Base-by-base conservation (phyloP, 345 rosid genomes). In the Eucalyptus guilfoylei region DNA sequence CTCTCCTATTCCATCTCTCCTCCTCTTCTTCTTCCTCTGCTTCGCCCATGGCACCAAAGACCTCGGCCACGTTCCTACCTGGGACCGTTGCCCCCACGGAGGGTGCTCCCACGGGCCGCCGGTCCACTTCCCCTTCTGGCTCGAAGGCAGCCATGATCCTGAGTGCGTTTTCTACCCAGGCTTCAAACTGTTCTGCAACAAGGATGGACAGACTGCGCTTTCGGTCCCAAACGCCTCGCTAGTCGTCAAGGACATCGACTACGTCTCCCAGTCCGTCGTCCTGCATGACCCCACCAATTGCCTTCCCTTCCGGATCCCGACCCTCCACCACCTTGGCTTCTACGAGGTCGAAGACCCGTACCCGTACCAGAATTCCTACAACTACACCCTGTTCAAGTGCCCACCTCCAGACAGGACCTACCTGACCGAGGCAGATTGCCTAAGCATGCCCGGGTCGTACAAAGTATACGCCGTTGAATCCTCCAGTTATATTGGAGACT, bases 271-370 rank as follows among this genome's bases (percentile, higher is more conserved):
- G 83, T 21, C 14, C 28, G 47, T 76, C 47, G 5, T 10, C 83
- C 47, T 76, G 47, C 47, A 11, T 21, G 83, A 76, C 47, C 47
- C 47, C 28, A 6, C 14, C 45, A 7, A 11, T 6, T 76, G 83
- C 83, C 83, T 76, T 13, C 5, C 83, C 47, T 6, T 76, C 7
- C 14, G 28, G 83, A 37, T 76, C 47, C 0, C 0, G 15, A 11
- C 21, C 30, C 83, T 76, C 30, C 2, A 2, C 28, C 5, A 3
- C 83, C 28, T 11, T 76, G 28, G 47, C 47, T 37, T 76, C 81
- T 37, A 11, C 81, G 80, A 12, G 40, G 1, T 2, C 45, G 1
- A 5, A 6, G 2, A 76, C 14, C 11, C 3, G 5, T 37, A 2
- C 13, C 2, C 14, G 83, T 19, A 37, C 47, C 2, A 2, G 2